These are phyloP conservation scores for Trypanosoma mega DNA, from an alignment of 208 protist genomes.

Conservation along the genomic window DNA sequence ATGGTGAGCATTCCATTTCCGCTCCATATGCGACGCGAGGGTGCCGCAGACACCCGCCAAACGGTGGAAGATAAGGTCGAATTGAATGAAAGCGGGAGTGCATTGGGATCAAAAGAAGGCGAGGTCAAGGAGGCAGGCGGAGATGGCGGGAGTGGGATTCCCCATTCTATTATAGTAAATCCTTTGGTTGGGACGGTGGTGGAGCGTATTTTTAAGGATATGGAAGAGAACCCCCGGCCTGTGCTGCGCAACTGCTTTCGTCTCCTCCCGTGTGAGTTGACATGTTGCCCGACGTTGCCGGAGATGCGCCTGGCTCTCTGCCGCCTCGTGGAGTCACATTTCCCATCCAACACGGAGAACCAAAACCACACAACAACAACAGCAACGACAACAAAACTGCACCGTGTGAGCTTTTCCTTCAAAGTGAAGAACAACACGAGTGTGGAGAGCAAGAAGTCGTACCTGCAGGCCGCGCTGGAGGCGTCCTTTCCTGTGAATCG, in stretches of 20 bases:
- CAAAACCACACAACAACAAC: too few species aligned
- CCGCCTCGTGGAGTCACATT: conserved; percentile 48
- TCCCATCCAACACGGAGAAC: conserved; percentile 25
- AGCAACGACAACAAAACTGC: conserved; percentile 1
- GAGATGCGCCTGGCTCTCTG: conserved; percentile 70
- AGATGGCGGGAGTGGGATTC: conserved; percentile 17
- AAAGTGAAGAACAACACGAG: conserved; percentile 86
- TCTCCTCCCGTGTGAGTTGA: conserved; percentile 73
- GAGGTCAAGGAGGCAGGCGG: too few species aligned
- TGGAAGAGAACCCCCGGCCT: conserved; percentile 48
- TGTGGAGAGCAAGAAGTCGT: conserved; percentile 61
- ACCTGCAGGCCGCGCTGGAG: conserved; percentile 41
- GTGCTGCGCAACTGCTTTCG: conserved; percentile 80
- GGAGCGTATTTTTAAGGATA: conserved; percentile 73
- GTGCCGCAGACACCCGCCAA: neutral
- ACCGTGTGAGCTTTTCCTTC: conserved; percentile 41
- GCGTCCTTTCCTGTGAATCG: conserved; percentile 68
- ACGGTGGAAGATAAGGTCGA: conserved; percentile 9
- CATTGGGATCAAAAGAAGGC: too few species aligned
- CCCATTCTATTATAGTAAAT: conserved; percentile 74
- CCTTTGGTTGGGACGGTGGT: conserved; percentile 68
- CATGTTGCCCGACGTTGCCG: conserved; percentile 73
- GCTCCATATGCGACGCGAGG: neutral
- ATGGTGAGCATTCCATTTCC: conserved; percentile 56
- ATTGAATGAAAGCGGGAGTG: neutral